These are phyloP conservation scores for Kwoniella heveanensis DNA, from an alignment of 768 basidiomycete species.

Conservation along the genomic window DNA sequence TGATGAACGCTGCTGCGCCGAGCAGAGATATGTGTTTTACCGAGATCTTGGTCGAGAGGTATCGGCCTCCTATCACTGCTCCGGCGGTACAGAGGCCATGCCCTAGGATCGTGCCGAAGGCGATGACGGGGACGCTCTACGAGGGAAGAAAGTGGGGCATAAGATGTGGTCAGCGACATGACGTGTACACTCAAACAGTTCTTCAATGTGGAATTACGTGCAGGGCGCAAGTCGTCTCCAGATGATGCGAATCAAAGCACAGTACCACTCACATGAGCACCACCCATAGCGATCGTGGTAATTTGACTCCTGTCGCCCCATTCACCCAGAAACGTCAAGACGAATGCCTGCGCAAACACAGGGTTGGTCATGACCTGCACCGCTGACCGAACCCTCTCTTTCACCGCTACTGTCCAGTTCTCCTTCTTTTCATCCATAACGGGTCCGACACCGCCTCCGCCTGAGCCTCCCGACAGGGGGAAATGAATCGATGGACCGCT, in stretches of 20 bases:
- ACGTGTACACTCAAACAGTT: no score
- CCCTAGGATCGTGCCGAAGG: slow-evolving; percentile 83
- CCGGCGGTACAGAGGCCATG: slow-evolving; percentile 83
- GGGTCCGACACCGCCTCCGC: slow-evolving; percentile 25
- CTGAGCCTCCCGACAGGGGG: slow-evolving; percentile 17
- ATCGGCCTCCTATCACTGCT: slow-evolving; percentile 91
- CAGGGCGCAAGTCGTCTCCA: no score
- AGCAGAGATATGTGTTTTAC: slow-evolving; percentile 88
- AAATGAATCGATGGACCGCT: slow-evolving; percentile 25
- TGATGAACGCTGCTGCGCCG: slow-evolving; percentile 76
- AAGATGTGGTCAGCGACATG: neutral
- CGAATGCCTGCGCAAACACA: slow-evolving; percentile 91
- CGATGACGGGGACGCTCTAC: slow-evolving; percentile 89
- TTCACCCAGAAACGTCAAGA: slow-evolving; percentile 96
- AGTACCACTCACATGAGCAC: slow-evolving; percentile 74
- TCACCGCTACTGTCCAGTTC: slow-evolving; percentile 38
- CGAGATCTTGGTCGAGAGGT: slow-evolving; percentile 88
- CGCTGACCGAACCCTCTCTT: slow-evolving; percentile 77
- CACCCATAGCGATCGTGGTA: slow-evolving; percentile 91
- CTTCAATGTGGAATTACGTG: no score
- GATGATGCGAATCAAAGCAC: neutral
- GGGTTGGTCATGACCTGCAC: slow-evolving; percentile 81
- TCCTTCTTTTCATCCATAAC: slow-evolving; percentile 17
- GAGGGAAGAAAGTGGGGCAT: neutral
- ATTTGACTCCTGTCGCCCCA: slow-evolving; percentile 99